Base-by-base conservation (phyloP, 2,329 filamentous ascomycete species). In the Pseudogymnoascus sp. region DNA sequence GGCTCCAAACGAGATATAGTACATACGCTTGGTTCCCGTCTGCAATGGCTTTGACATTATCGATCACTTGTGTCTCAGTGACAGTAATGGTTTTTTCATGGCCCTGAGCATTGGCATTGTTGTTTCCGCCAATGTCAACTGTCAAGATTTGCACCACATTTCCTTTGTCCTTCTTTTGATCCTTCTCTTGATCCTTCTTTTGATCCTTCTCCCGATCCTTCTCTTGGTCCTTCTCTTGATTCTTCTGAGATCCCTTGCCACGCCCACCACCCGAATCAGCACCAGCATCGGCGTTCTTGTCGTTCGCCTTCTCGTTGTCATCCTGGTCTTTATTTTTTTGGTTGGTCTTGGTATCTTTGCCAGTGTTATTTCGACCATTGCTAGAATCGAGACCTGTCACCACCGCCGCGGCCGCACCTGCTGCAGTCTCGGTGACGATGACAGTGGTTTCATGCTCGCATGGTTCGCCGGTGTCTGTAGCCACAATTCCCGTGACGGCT, bases 101-200 rank as follows among this genome's bases (percentile, higher is more conserved):
- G n/a, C n/a, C 50, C n/a, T 56, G 50, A 2, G 50, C 50, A 21
- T 56, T 11, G 11, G n/a, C 29, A 33, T 33, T 21, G 16, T 56
- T 56, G 50, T 56, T 56, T 33, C 50, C 50, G 16, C 50, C 33
- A 16, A 56, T 56, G 29, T 56, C 50, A 33, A 56, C 10, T 21
- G 50, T 56, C 50, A 56, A 33, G 29, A 56, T 56, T 56, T 56
- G 50, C 29, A 56, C 50, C 50, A 56, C 50, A 33, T 56, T 56
- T 33, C 50, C 50, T 33, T 33, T 29, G 10, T 33, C 29, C 10
- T 56, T 33, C 26, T 21, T 26, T 21, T 56, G 50, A 26, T 6
- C 26, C 5, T 53, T 31, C 50, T 56, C 13, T 35, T 35, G 33
- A 26, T 6, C 26, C 5, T 53, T 31, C 50, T 56, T 3, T 14